These are phyloP conservation scores for Adenanthera pavonina DNA, from an alignment of 306 rosid species.

Conservation along the genomic window DNA sequence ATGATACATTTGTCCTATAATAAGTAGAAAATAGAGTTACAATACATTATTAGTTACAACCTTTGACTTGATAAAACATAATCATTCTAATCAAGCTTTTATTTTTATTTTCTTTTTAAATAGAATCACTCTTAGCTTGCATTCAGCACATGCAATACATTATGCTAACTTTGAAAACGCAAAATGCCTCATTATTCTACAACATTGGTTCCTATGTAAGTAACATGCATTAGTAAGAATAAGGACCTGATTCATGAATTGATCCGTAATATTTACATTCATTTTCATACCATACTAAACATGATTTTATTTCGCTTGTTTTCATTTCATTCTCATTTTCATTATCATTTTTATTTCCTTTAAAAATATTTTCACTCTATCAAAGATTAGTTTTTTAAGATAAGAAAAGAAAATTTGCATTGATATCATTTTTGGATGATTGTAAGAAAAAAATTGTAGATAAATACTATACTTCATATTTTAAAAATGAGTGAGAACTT, in stretches of 20 bases:
- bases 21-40: too few species aligned
- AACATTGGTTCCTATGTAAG: background rate
- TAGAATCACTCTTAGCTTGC: too few species aligned
- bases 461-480: background rate
- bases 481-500: too few species aligned
- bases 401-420: background rate
- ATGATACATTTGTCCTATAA: background rate
- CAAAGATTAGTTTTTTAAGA: background rate
- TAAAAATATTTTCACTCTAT: background rate
- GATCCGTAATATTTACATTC: background rate
- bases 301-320: too few species aligned
- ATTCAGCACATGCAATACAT: background rate
- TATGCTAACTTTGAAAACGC: background rate
- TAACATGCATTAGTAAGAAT: too few species aligned
- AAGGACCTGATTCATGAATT: background rate
- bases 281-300: too few species aligned
- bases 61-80: too few species aligned
- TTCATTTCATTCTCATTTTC: too few species aligned
- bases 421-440: background rate
- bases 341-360: too few species aligned
- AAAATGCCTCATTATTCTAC: conserved; percentile 1
- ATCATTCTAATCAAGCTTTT: too few species aligned
- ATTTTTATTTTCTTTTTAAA: too few species aligned
- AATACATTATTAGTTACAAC: too few species aligned
- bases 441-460: background rate